These are phyloP conservation scores for Sorghum bicolor DNA, from an alignment of 176 grass and related monocot species.

Conservation along the genomic window Sorghum_bicolor_NCBIv3 NC_012870.2:78145501-78146000, in stretches of 20 bases:
- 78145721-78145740: conserved; percentile 1
- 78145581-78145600: conserved; percentile 46
- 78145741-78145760: conserved; percentile 9
- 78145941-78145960: neutral
- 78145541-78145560: conserved; percentile 75
- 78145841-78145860: conserved; percentile 7
- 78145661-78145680: conserved; percentile 55
- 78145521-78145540: conserved; percentile 79
- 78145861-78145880: neutral
- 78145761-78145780: conserved; percentile 3
- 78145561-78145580: conserved; percentile 44
- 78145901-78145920: neutral
- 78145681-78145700: conserved; percentile 35
- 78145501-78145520: conserved; percentile 72
- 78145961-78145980: neutral
- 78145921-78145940: neutral
- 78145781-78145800: neutral
- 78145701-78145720: neutral
- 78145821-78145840: conserved; percentile 4
- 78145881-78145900: neutral
- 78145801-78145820: neutral
- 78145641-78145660: conserved; percentile 70
- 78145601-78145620: conserved; percentile 70
- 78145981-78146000: neutral
- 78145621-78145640: conserved; percentile 85